Percentiles rank a stretch among this genome's conserved stretches.
phyloP scores from a whole-genome alignment of 176 grass and related monocot species.

The Zea mays region Zm-B73-REFERENCE-NAM-5.0 NC_050105.1:111967001-111967500 shows the following conservation, averaged over 20 bases:
- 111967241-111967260: not conserved
- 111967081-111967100: not conserved
- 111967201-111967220: not conserved
- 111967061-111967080: not conserved
- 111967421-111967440: constrained; percentile 27
- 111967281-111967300: not conserved
- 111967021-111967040: not conserved
- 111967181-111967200: not conserved
- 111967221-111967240: constrained; percentile 5
- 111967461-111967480: not conserved
- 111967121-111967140: not conserved
- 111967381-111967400: constrained; percentile 78
- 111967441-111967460: not conserved
- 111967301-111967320: constrained; percentile 37
- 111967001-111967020: not conserved
- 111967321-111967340: constrained; percentile 94
- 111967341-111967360: constrained; percentile 81
- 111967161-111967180: not conserved
- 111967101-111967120: not conserved
- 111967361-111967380: constrained; percentile 77
- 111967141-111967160: not conserved
- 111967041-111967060: not conserved
- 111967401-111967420: constrained; percentile 82
- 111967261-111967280: constrained; percentile 8
- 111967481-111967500: not conserved